phyloP scores from a whole-genome alignment of 768 basidiomycete species.

The Agaricus subrufescens region DNA sequence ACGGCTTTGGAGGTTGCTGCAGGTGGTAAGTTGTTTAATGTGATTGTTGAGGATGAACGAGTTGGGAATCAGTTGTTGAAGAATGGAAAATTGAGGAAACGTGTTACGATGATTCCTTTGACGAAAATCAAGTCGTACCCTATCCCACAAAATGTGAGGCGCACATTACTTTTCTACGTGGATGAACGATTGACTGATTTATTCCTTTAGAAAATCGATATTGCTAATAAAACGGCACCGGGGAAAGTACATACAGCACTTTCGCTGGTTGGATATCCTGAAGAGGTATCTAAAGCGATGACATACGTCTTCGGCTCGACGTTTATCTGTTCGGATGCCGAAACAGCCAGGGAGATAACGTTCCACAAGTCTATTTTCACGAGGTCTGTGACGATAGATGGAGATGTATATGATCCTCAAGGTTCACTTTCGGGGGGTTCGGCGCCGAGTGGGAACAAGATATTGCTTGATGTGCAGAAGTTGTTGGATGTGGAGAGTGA shows the following conservation, averaged over 20 bases:
- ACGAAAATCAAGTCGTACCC: constrained; percentile 79
- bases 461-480: constrained; percentile 81
- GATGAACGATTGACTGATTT: neutral
- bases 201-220: constrained; percentile 63
- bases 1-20: constrained; percentile 93
- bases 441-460: constrained; percentile 68
- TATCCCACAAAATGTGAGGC: constrained; percentile 33
- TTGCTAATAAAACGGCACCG: constrained; percentile 66
- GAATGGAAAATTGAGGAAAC: constrained; percentile 69
- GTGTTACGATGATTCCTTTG: constrained; percentile 91
- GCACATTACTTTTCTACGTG: neutral
- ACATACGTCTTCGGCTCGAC: constrained; percentile 91
- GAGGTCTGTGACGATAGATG: constrained; percentile 88
- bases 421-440: constrained; percentile 92
- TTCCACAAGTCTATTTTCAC: constrained; percentile 66
- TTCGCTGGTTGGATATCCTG: constrained; percentile 79
- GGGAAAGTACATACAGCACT: constrained; percentile 84
- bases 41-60: constrained; percentile 88
- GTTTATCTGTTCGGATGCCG: constrained; percentile 85
- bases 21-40: constrained; percentile 85
- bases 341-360: constrained; percentile 82
- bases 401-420: constrained; percentile 95
- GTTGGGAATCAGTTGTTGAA: constrained; percentile 83
- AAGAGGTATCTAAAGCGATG: constrained; percentile 85
- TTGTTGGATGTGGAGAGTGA: constrained; percentile 63